Conservation (phyloP, 345 rosid species). For the Aquilaria sinensis region DNA sequence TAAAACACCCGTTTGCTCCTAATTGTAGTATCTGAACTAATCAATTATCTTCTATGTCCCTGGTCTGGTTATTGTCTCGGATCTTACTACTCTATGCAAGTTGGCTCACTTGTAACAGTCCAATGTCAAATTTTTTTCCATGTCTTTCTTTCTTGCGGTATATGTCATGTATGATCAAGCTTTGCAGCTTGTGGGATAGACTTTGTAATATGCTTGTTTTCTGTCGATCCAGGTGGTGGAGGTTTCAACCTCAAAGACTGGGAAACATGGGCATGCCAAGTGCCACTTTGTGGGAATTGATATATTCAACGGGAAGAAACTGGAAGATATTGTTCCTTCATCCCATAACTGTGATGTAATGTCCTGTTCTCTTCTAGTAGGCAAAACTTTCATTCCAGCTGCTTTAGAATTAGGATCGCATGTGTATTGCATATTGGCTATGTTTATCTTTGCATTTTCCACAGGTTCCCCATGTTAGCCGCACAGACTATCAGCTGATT, state of each 20-base stretch:
- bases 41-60: too few relatives aligned
- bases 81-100: too few relatives aligned
- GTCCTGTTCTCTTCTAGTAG: not conserved
- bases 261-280: constrained; percentile 79
- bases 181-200: not conserved
- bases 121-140: not conserved
- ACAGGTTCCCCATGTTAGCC: constrained; percentile 70
- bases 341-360: constrained; percentile 75
- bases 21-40: too few relatives aligned
- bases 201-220: not conserved
- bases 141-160: not conserved
- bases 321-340: constrained; percentile 71
- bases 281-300: constrained; percentile 77
- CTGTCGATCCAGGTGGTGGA: constrained; percentile 50
- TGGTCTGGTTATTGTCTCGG: too few relatives aligned
- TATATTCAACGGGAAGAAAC: constrained; percentile 64
- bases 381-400: not conserved
- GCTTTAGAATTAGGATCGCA: not conserved
- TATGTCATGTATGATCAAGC: not conserved
- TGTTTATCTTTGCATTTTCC: constrained; percentile 4
- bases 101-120: not conserved
- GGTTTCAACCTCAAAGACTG: constrained; percentile 75
- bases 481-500: constrained; percentile 68
- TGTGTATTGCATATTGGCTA: constrained; percentile 6
- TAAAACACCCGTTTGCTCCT: too few relatives aligned